Evolutionary conservation across 352 stramenopile genomes (phyloP).

Genomic region (Phytophthora podocarpi): DNA sequence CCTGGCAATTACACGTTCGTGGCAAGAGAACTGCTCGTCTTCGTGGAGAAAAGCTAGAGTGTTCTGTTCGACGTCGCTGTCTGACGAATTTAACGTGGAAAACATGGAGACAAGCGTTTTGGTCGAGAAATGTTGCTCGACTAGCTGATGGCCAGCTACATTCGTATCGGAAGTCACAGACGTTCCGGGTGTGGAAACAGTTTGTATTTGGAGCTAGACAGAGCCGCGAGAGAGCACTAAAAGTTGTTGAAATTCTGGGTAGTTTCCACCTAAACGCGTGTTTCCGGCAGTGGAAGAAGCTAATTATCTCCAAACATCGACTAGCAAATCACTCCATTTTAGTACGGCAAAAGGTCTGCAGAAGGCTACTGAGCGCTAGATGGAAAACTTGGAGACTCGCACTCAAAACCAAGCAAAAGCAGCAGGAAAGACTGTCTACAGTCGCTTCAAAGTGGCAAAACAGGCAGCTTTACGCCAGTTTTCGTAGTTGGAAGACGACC

Average conservation of each 20-base stretch:
- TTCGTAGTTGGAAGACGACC: constrained; percentile 41
- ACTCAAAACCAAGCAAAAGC: constrained; percentile 15
- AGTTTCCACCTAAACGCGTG: constrained; percentile 9
- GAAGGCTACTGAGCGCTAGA: neutral
- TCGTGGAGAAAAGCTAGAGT: constrained; percentile 13
- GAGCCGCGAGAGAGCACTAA: neutral
- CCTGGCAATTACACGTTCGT: constrained; percentile 3
- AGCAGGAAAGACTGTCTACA: constrained; percentile 12
- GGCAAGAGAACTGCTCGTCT: neutral
- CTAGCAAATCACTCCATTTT: too few species aligned
- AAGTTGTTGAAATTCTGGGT: constrained; percentile 11
- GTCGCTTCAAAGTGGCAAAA: constrained; percentile 36
- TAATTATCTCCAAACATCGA: neutral
- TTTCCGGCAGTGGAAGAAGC: constrained; percentile 29
- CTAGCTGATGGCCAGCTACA: constrained; percentile 22
- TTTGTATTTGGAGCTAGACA: constrained; percentile 1
- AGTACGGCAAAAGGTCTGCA: neutral
- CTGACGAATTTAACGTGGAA: constrained; percentile 15
- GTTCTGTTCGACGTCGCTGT: neutral
- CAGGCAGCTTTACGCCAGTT: constrained; percentile 27
- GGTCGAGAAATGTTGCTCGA: neutral
- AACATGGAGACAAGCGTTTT: constrained; percentile 27
- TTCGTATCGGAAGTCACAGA: constrained; percentile 1
- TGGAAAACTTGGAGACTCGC: constrained; percentile 29
- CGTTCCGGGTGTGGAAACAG: constrained; percentile 32